Percentiles rank a stretch among this genome's conserved stretches.
Conservation (phyloP, 805 yeast genomes). For the Zygosaccharomyces pseudorouxii region DNA sequence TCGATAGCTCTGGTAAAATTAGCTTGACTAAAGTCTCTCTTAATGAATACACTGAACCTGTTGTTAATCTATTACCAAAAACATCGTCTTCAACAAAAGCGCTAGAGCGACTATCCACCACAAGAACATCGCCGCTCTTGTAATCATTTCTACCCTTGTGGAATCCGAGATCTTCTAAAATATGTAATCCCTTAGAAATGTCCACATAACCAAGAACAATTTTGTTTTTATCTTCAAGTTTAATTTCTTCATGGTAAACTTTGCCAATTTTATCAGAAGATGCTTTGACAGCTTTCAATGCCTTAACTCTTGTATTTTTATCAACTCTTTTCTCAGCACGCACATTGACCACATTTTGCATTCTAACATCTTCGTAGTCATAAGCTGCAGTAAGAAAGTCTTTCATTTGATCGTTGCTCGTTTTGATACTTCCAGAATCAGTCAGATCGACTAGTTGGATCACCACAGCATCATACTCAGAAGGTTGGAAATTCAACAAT, state of each 20-base stretch:
- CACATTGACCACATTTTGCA: constrained; percentile 38
- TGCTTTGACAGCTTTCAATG: constrained; percentile 43
- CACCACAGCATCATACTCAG: constrained; percentile 20
- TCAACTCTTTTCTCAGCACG: constrained; percentile 37
- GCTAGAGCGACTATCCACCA: constrained; percentile 42
- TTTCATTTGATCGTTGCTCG: constrained; percentile 26
- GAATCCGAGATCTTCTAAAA: constrained; percentile 26
- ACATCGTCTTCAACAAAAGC: constrained; percentile 33
- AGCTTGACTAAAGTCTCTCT: constrained; percentile 40
- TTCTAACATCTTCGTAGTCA: constrained; percentile 44
- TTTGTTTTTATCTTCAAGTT: constrained; percentile 41
- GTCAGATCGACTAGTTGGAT: constrained; percentile 22
- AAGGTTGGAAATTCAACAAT: constrained; percentile 16
- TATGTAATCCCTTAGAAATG: constrained; percentile 35
- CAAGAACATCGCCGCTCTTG: constrained; percentile 51
- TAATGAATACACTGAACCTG: constrained; percentile 34
- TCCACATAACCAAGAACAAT: constrained; percentile 50
- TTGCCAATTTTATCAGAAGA: constrained; percentile 41
- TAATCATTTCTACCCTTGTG: constrained; percentile 27
- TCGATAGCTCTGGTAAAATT: constrained; percentile 30
- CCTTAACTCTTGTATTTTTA: constrained; percentile 43
- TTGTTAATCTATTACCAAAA: constrained; percentile 37
- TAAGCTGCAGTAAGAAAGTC: constrained; percentile 38
- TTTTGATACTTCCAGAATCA: constrained; percentile 16
- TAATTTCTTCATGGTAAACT: constrained; percentile 47